Conservation (phyloP, 352 stramenopile genomes). For the Peronospora destructor region DNA sequence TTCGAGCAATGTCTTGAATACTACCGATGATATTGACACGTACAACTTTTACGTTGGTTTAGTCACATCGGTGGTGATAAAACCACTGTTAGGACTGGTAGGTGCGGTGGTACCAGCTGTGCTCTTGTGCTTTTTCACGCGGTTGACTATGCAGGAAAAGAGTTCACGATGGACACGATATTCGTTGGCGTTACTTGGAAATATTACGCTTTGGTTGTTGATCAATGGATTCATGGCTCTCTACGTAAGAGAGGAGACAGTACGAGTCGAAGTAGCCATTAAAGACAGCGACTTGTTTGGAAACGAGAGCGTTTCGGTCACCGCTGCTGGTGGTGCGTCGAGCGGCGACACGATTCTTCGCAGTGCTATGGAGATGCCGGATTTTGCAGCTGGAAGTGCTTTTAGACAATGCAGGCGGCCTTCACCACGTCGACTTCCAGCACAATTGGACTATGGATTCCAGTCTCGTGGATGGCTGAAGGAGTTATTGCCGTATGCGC, state of each 20-base stretch:
- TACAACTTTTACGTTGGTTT: conserved; percentile 43
- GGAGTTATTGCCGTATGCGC: conserved; percentile 27
- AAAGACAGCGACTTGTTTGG: conserved; percentile 24
- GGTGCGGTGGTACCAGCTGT: conserved; percentile 43
- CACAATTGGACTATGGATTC: conserved; percentile 47
- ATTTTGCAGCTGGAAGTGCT: conserved; percentile 19
- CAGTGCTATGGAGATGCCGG: conserved; percentile 23
- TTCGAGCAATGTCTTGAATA: conserved; percentile 1
- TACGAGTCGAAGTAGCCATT: conserved; percentile 23
- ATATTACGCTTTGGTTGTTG: conserved; percentile 54
- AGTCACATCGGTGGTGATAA: conserved; percentile 29
- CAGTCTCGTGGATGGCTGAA: conserved; percentile 40
- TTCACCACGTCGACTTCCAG: conserved; percentile 39
- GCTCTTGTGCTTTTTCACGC: conserved; percentile 50
- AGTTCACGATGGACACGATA: conserved; percentile 21
- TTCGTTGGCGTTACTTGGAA: conserved; percentile 26
- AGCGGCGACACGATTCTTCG: conserved; percentile 37
- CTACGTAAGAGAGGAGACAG: conserved; percentile 38
- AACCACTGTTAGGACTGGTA: conserved; percentile 44
- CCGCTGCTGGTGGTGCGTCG: conserved; percentile 2
- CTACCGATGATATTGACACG: conserved; percentile 8
- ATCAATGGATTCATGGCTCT: conserved; percentile 51
- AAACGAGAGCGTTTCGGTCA: conserved; percentile 2
- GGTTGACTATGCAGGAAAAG: conserved; percentile 42
- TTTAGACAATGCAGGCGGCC: conserved; percentile 28